A percentile compares a stretch with the other conserved stretches of the same genome.
phyloP scores from a whole-genome alignment of 2,329 filamentous ascomycete genomes.

The Aspergillus unguis region DNA sequence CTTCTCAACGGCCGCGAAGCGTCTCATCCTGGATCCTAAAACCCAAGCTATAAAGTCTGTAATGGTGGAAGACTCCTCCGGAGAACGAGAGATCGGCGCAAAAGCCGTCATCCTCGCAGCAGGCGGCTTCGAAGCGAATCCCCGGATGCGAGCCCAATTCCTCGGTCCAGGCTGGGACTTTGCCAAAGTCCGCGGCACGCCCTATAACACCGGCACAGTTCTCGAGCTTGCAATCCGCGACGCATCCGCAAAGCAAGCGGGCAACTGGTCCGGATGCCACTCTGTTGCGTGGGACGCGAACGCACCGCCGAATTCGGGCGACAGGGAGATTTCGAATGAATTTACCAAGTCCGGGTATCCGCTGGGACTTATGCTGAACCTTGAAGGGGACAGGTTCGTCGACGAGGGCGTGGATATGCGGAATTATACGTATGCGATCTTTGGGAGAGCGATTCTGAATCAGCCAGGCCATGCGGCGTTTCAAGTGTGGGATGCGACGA shows the following conservation, averaged over 20 bases:
- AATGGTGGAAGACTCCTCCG: conserved; percentile 16
- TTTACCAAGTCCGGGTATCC: conserved; percentile 68
- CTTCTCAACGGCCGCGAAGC: conserved; percentile 47
- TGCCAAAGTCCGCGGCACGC: conserved; percentile 61
- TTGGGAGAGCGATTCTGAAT: conserved; percentile 58
- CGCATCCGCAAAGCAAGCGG: conserved; percentile 50
- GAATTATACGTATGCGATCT: conserved; percentile 66
- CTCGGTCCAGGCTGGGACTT: conserved; percentile 62
- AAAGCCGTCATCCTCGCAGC: conserved; percentile 39
- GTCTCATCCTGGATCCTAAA: conserved; percentile 18
- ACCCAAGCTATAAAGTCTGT: conserved; percentile 22
- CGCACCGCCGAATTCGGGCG: conserved; percentile 52
- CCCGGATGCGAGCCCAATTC: conserved; percentile 53
- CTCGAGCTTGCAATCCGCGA: conserved; percentile 54
- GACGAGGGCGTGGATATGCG: conserved; percentile 64
- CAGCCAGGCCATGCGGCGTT: conserved; percentile 60
- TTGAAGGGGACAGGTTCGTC: conserved; percentile 58
- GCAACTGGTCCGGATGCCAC: conserved; percentile 64
- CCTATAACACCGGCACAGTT: conserved; percentile 61
- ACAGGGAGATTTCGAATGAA: conserved; percentile 59
- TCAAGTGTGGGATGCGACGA: conserved; percentile 61
- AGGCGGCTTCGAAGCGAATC: conserved; percentile 63
- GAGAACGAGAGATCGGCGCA: conserved; percentile 17
- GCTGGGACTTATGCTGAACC: conserved; percentile 63
- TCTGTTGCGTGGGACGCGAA: conserved; percentile 64